phyloP scores from a whole-genome alignment of 106 monocot species.

The Dioscorea alata region DNA sequence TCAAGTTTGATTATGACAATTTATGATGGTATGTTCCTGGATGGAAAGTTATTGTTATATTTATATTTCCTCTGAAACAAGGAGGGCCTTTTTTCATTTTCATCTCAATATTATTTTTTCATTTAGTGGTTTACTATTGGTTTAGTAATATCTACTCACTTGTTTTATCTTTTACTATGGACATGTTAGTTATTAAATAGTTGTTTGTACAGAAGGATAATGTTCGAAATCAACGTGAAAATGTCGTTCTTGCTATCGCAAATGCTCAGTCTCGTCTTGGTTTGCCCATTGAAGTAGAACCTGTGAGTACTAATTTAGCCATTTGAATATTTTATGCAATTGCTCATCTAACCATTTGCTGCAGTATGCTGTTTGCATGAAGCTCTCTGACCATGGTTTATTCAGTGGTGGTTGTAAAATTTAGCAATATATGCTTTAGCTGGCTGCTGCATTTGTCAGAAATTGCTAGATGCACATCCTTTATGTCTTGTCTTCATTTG shows the following conservation, averaged over 20 bases:
- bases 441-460: too few relatives aligned
- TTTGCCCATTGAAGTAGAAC: slow-evolving; percentile 53
- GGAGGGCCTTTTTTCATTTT: too few relatives aligned
- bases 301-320: slow-evolving; percentile 37
- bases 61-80: too few relatives aligned
- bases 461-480: too few relatives aligned
- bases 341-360: neutral
- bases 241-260: slow-evolving; percentile 79
- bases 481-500: too few relatives aligned
- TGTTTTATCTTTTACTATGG: too few relatives aligned
- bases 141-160: neutral
- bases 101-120: too few relatives aligned
- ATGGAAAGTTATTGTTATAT: too few relatives aligned
- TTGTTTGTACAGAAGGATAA: slow-evolving; percentile 73
- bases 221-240: slow-evolving; percentile 87
- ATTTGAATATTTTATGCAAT: neutral
- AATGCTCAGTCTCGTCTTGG: slow-evolving; percentile 91
- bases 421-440: too few relatives aligned
- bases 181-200: slow-evolving; percentile 7
- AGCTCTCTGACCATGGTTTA: neutral
- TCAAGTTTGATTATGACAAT: too few relatives aligned
- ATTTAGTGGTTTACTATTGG: too few relatives aligned
- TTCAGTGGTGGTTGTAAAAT: neutral
- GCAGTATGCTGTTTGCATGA: neutral
- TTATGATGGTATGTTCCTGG: too few relatives aligned